Base-by-base conservation (phyloP, 2,329 filamentous ascomycete genomes). In the Beauveria sp. region DNA sequence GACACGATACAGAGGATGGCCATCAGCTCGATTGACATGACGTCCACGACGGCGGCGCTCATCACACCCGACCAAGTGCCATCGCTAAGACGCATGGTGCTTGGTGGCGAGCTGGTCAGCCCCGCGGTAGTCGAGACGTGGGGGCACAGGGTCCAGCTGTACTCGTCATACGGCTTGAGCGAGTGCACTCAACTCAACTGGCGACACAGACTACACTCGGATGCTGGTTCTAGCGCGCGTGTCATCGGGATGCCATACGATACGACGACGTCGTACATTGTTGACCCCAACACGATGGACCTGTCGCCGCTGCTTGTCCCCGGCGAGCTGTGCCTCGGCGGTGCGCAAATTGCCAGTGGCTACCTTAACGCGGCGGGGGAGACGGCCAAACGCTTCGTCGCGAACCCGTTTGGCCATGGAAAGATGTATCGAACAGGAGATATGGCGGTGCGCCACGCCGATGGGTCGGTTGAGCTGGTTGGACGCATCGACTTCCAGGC, bases 401-500 rank as follows among this genome's bases (percentile, higher is more conserved):
- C 41, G 16, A 43, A 43, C 9, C 41, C 41, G n/a, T 43, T 43
- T 20, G n/a, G 41, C 2, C 2, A 43, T 9, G 41, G 41, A 20
- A 43, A 12, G 61, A 66, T 68, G 2, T 66, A 65, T 30, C 47
- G 66, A 1, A 68, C 66, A 5, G 66, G 66, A 2, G 66, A 68
- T 2, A 59, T 64, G n/a, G 66, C 64, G 16, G 55, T 64, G 10
- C 58, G 59, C 52, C 60, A 64, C 3, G 54, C 59, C 0, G 59
- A 57, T 34, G 64, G 64, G 0, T 34, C 51, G n/a, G 62, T 68
- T 20, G 65, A 68, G 43, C 64, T 66, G 30, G 59, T 64, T 20
- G 64, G 67, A 6, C 65, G 67, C 24, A 55, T 65, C 2, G 67
- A 69, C 40, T 64, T 64, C 10, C 67, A 69, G 34, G 64, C 66